Conservation (phyloP, 305 asterid genomes). For the Fraxinus greggii region DNA sequence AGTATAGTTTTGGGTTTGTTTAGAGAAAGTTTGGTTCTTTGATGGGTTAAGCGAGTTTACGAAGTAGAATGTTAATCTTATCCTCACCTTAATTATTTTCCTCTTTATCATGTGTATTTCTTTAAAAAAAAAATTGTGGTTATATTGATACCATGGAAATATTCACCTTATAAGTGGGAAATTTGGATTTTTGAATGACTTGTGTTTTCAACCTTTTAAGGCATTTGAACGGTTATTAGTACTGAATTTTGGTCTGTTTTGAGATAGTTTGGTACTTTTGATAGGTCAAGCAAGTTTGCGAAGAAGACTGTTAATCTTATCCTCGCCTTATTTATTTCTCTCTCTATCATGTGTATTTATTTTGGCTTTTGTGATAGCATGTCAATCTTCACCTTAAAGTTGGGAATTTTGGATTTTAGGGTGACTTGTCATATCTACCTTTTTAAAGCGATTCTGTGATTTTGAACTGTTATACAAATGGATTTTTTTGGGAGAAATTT, state of each 20-base stretch:
- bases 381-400: background rate
- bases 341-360: background rate
- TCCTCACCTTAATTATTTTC: background rate
- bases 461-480: background rate
- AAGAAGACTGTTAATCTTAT: background rate
- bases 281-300: background rate
- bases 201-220: background rate
- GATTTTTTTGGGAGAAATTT: background rate
- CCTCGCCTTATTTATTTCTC: no score
- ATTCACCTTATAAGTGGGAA: background rate
- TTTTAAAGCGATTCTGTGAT: background rate
- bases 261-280: no score
- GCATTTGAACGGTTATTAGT: background rate
- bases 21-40: background rate
- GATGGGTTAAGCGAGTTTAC: background rate
- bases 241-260: no score
- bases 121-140: background rate
- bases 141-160: background rate
- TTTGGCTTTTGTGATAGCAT: conserved; percentile 5
- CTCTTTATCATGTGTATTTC: background rate
- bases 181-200: background rate
- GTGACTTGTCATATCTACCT: background rate
- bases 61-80: background rate
- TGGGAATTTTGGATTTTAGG: background rate
- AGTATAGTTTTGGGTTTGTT: background rate